These are phyloP conservation scores for Yamadazyma friedrichii DNA, from an alignment of 1,139 yeast species.

Conservation along the genomic window DNA sequence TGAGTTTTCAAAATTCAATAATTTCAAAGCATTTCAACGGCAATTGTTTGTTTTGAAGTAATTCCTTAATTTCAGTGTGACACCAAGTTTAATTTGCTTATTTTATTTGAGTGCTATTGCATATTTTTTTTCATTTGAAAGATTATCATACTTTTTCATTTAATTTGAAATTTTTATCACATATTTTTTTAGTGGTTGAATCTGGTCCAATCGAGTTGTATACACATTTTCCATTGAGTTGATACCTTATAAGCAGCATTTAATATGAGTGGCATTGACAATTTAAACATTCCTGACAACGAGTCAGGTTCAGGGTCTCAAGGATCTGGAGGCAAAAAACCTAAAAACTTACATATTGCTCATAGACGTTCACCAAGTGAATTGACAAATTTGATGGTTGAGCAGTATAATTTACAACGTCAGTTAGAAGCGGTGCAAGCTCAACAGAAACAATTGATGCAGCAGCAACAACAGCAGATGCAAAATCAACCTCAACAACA, in stretches of 20 bases:
- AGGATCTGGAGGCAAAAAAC: slow-evolving; percentile 11
- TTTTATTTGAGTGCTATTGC: no score
- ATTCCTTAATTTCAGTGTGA: no score
- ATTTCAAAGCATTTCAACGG: not conserved
- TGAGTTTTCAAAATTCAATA: not conserved
- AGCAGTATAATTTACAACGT: slow-evolving; percentile 88
- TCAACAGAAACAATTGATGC: slow-evolving; percentile 83
- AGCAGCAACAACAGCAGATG: slow-evolving; percentile 54
- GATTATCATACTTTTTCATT: no score
- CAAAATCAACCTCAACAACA: slow-evolving; percentile 17
- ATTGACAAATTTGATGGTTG: slow-evolving; percentile 90
- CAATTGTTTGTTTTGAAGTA: not conserved
- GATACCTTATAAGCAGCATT: not conserved
- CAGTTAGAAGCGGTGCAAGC: slow-evolving; percentile 89
- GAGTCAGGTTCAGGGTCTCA: slow-evolving; percentile 4
- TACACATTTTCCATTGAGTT: no score
- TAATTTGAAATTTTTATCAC: no score
- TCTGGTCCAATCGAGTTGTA: no score
- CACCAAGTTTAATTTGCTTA: no score
- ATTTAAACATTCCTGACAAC: slow-evolving; percentile 1
- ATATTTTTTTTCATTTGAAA: no score
- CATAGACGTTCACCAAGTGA: slow-evolving; percentile 94
- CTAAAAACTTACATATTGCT: slow-evolving; percentile 71
- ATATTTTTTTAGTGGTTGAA: not conserved
- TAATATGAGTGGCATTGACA: slow-evolving; percentile 3